Evolutionary conservation across 2,329 filamentous ascomycete species (phyloP), one percentile per base, ranked within the genome.

Genomic region (Venturia nashicola): DNA sequence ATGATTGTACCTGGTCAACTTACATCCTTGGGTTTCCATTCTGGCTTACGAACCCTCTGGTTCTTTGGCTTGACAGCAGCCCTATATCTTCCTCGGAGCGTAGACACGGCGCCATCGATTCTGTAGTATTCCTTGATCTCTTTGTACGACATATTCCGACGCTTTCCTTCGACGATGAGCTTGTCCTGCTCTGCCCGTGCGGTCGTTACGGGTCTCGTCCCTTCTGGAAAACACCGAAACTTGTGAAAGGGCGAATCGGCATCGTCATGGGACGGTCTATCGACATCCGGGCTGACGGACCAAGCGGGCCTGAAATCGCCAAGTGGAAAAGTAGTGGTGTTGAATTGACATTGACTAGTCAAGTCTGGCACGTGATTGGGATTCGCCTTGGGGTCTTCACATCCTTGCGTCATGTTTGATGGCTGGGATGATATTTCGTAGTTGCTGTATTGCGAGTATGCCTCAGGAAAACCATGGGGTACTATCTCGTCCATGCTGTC

Each of bases 71-170:
- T 90, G 8, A 83, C 89, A 68, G 90, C 72, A 2, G 81, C 83
- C 5, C 88, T 79, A 68, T 82, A 85, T 0, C 87, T 81, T 0
- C 89, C 89, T 16, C 89, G 81, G 44, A 92, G 77, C 0, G 89
- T 91, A 12, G 87, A 88, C 73, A 90, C 87, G 1, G 86, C 85
- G 68, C 89, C 86, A 0, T 71, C 73, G 67, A 86, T 86, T 1
- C 77, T 74, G 16, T 85, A 83, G 20, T 75, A 69, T 7, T 71
- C 68, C 44, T 81, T 81, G 69, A 90, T 90, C 65, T 87, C 79
- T 63, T 80, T 82, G 74, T 90, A 91, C 0, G 86, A 84, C 75
- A 83, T 76, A 3, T 86, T 86, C 1, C 76, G 72, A 8, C 72
- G 69, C 71, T 84, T 85, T 32, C 79, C 76, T n/a, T 77, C 70